Conservation (phyloP, 2,329 filamentous ascomycete genomes). For the Cladosporium austrohemisphaericum region DNA sequence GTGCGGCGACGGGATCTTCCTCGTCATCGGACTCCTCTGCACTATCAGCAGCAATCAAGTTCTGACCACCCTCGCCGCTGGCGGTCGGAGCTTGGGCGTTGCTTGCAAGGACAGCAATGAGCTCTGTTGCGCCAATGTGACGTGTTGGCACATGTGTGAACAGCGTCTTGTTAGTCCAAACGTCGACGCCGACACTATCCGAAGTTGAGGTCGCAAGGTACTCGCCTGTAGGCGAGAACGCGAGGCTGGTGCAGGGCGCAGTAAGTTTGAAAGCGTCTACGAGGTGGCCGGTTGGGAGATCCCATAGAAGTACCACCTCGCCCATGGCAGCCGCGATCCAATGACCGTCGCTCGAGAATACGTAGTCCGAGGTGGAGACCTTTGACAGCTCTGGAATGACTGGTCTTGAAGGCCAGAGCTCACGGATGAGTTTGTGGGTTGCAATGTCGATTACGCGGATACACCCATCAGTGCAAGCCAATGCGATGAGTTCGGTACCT, state of each 20-base stretch:
- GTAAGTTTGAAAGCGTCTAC: constrained; percentile 85
- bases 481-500: constrained; percentile 77
- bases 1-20: constrained; percentile 53
- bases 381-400: constrained; percentile 22
- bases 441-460: constrained; percentile 87
- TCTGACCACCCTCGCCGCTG: constrained; percentile 76
- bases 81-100: constrained; percentile 56
- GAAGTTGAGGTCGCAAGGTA: constrained; percentile 88
- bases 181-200: constrained; percentile 78
- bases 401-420: constrained; percentile 71
- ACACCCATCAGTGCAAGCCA: constrained; percentile 83
- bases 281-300: constrained; percentile 89
- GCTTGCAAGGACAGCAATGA: constrained; percentile 56
- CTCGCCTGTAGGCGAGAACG: constrained; percentile 87
- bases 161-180: constrained; percentile 92
- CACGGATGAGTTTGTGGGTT: constrained; percentile 85
- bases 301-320: constrained; percentile 82
- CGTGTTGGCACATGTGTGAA: constrained; percentile 85
- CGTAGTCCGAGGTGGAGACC: constrained; percentile 36
- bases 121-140: constrained; percentile 74
- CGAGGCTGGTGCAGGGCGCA: constrained; percentile 74
- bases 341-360: constrained; percentile 84
- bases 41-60: constrained; percentile 72
- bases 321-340: constrained; percentile 89
- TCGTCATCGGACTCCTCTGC: constrained; percentile 50